Evolutionary conservation across 1,139 yeast species (phyloP).

Genomic region (Arxiozyma telluris): DNA sequence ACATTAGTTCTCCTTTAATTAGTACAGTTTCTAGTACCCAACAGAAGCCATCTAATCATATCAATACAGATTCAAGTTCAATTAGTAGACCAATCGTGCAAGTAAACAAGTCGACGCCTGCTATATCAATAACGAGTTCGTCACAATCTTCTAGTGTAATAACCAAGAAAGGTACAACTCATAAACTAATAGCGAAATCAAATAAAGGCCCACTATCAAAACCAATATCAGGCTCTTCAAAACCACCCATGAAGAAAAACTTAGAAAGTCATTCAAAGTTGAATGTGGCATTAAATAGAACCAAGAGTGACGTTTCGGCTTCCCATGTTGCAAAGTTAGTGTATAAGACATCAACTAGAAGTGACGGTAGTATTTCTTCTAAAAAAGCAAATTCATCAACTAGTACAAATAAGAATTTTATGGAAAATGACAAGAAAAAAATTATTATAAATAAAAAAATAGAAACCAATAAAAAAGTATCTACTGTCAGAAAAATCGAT

Average conservation of each 20-base stretch:
- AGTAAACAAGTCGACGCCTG: slow-evolving; percentile 1
- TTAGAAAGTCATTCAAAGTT: neutral
- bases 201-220: neutral
- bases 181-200: neutral
- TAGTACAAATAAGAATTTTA: neutral
- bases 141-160: neutral
- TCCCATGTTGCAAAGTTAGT: slow-evolving; percentile 9
- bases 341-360: slow-evolving; percentile 1
- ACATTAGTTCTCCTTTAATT: neutral
- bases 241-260: slow-evolving; percentile 1
- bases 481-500: neutral
- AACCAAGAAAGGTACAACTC: neutral
- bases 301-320: slow-evolving; percentile 6
- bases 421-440: neutral
- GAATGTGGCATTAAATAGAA: neutral
- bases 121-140: neutral
- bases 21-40: neutral
- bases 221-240: neutral
- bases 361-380: neutral
- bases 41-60: neutral
- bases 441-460: neutral
- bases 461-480: neutral
- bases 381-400: neutral
- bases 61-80: neutral
- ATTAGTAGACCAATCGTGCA: neutral